A percentile compares a stretch with the other conserved stretches of the same genome.
Conservation (phyloP, 2,329 filamentous ascomycete genomes). For the Berkeleyomyces basicola region DNA sequence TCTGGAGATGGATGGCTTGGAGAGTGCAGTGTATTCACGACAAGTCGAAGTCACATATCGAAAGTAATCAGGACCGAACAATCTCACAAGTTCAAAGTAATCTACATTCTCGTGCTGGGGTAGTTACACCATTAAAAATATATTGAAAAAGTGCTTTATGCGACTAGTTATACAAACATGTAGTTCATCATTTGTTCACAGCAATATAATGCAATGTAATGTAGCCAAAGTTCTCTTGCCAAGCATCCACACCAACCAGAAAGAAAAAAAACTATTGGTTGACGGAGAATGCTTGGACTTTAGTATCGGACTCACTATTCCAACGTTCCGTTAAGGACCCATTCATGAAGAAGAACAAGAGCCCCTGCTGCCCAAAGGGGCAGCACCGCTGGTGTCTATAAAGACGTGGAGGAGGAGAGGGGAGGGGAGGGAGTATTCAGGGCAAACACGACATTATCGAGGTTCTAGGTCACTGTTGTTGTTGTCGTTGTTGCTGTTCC, state of each 20-base stretch:
- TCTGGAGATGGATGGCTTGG: too few species aligned
- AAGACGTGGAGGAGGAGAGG: neutral
- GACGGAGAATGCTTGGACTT: conserved; percentile 7
- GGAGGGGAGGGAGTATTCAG: neutral
- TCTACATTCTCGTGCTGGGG: too few species aligned
- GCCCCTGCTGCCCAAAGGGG: conserved; percentile 44
- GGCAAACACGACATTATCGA: neutral
- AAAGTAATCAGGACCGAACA: too few species aligned
- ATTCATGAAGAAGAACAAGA: conserved; percentile 35
- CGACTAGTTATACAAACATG: neutral
- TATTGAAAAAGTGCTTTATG: too few species aligned
- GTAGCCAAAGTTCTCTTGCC: conserved; percentile 28
- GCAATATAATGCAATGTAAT: conserved; percentile 14
- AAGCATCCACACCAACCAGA: conserved; percentile 18
- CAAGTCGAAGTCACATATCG: too few species aligned
- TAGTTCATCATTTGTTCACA: neutral
- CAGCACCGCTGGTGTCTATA: conserved; percentile 45
- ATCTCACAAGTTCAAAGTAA: too few species aligned
- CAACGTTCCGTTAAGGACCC: conserved; percentile 57
- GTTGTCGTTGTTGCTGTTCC: neutral
- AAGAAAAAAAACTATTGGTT: conserved; percentile 20
- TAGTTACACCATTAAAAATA: too few species aligned
- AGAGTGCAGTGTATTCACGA: too few species aligned
- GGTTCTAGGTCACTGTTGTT: neutral
- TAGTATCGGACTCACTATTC: conserved; percentile 29